Conservation (phyloP, 2,329 filamentous ascomycete genomes). For the Paramyrothecium sp. region DNA sequence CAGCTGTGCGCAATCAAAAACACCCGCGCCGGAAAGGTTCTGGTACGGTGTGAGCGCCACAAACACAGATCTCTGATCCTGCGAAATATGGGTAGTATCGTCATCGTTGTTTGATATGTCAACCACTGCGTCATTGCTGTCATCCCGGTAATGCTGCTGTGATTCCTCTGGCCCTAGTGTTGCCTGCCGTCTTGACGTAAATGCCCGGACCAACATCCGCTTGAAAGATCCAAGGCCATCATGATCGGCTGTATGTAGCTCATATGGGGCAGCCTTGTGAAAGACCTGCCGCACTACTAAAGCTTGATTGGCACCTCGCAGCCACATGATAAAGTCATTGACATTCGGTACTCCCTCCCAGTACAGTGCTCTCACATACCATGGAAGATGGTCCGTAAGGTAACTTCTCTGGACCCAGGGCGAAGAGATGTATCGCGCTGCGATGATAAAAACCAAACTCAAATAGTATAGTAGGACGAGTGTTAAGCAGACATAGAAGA, state of each 20-base stretch:
- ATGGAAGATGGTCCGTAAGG: neutral
- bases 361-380: neutral
- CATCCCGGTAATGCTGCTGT: neutral
- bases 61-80: neutral
- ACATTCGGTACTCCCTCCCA: neutral
- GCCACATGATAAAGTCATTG: neutral
- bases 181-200: neutral
- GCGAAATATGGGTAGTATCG: neutral
- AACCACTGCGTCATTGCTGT: neutral
- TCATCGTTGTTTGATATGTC: neutral
- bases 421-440: neutral
- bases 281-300: neutral
- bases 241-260: neutral
- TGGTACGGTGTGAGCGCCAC: neutral
- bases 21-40: neutral
- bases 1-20: neutral
- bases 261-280: neutral
- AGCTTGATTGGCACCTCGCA: neutral
- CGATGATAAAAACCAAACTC: neutral
- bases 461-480: neutral
- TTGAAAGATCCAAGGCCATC: neutral
- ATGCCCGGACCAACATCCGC: neutral
- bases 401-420: neutral
- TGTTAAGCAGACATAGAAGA: neutral
- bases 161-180: neutral